Evolutionary conservation across 768 basidiomycete species (phyloP).

Genomic region (Russula earlei): DNA sequence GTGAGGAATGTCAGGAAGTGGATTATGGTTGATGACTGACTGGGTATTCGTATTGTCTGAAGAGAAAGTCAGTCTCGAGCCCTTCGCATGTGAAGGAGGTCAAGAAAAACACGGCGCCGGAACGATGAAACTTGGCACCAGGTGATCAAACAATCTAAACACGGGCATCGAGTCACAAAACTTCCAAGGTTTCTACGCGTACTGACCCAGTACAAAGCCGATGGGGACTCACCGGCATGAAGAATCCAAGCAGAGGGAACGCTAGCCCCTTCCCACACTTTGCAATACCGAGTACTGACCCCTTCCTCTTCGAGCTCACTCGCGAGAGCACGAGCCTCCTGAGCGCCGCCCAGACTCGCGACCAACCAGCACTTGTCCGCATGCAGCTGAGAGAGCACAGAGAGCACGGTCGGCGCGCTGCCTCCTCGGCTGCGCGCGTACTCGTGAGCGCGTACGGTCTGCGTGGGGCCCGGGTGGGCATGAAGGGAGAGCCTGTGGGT

Average conservation of each 20-base stretch:
- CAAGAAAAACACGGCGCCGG: background rate
- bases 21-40: conserved; percentile 80
- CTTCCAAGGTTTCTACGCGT: background rate
- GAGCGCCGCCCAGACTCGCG: conserved; percentile 63
- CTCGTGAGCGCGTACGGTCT: conserved; percentile 60
- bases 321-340: conserved; percentile 55
- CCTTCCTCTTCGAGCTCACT: conserved; percentile 57
- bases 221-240: conserved; percentile 45
- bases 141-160: no score
- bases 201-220: background rate
- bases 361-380: conserved; percentile 58
- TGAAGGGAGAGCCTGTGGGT: conserved; percentile 63
- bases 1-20: conserved; percentile 77
- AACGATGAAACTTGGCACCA: no score
- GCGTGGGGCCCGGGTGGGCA: conserved; percentile 46
- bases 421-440: conserved; percentile 63
- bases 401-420: conserved; percentile 58
- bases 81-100: background rate
- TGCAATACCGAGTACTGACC: conserved; percentile 64
- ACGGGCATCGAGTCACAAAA: no score
- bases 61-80: background rate
- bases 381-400: conserved; percentile 63
- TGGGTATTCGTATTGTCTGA: conserved; percentile 49
- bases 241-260: conserved; percentile 80
- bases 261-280: conserved; percentile 59